phyloP scores from a whole-genome alignment of 805 yeast species.

The Saccharomycopsis capsularis region DNA sequence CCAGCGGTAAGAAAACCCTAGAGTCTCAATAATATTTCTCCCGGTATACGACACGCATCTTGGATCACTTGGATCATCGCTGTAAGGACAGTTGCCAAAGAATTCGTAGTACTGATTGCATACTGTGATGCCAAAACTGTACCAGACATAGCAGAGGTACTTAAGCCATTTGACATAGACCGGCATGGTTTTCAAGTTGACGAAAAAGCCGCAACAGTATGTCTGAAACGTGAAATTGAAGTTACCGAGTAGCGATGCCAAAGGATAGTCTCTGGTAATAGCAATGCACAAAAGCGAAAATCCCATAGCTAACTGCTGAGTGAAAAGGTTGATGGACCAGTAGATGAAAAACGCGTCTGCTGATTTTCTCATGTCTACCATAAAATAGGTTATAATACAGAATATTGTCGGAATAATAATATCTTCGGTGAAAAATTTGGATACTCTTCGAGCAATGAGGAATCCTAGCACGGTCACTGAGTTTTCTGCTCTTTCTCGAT shows the following conservation, averaged over 20 bases:
- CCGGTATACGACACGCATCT: slow-evolving; percentile 50
- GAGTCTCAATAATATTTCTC: slow-evolving; percentile 39
- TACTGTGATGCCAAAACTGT: slow-evolving; percentile 60
- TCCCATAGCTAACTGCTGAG: slow-evolving; percentile 49
- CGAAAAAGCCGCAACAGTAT: slow-evolving; percentile 76
- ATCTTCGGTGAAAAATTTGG: slow-evolving; percentile 65
- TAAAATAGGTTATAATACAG: slow-evolving; percentile 59
- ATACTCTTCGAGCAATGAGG: slow-evolving; percentile 54
- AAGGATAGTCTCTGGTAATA: slow-evolving; percentile 51
- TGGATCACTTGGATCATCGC: slow-evolving; percentile 25
- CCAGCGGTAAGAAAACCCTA: slow-evolving; percentile 66
- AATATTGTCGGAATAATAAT: slow-evolving; percentile 52
- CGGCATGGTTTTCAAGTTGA: slow-evolving; percentile 66
- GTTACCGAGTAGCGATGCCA: slow-evolving; percentile 56
- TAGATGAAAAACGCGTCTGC: slow-evolving; percentile 52
- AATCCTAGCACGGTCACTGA: slow-evolving; percentile 63
- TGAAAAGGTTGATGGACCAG: slow-evolving; percentile 51
- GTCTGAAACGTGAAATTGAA: slow-evolving; percentile 63
- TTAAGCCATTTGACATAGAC: slow-evolving; percentile 84
- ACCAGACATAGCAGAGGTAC: slow-evolving; percentile 72
- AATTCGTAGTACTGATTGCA: slow-evolving; percentile 62
- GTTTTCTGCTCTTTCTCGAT: slow-evolving; percentile 66
- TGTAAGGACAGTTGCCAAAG: slow-evolving; percentile 47
- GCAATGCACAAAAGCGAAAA: slow-evolving; percentile 48
- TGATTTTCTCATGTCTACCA: slow-evolving; percentile 61